These are phyloP conservation scores for Exophiala aquamarina DNA, from an alignment of 2,329 filamentous ascomycete genomes.

Conservation along the genomic window DNA sequence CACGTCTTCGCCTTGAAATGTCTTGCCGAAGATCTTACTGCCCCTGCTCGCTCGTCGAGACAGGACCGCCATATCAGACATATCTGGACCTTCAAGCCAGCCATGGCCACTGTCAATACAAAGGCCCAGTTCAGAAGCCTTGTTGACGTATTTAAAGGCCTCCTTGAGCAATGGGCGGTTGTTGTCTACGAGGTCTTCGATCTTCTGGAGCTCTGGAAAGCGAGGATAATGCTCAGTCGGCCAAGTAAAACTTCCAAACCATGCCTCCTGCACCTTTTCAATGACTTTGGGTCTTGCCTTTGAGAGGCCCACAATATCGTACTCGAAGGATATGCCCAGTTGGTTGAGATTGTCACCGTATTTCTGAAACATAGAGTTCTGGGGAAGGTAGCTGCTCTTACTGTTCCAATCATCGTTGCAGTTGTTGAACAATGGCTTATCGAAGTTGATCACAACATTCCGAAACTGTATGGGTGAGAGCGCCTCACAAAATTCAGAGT, in stretches of 20 bases:
- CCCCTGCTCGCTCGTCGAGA: constrained; percentile 40
- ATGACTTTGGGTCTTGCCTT: constrained; percentile 57
- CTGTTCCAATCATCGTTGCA: constrained; percentile 29
- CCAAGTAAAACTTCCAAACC: constrained; percentile 68
- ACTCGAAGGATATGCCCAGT: constrained; percentile 68
- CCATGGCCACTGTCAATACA: constrained; percentile 68
- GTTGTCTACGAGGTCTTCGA: constrained; percentile 62
- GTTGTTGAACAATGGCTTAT: constrained; percentile 55
- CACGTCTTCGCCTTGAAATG: constrained; percentile 37
- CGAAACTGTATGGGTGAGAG: constrained; percentile 60
- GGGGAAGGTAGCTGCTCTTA: constrained; percentile 37
- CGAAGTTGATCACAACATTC: constrained; percentile 66
- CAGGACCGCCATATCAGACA: constrained; percentile 49
- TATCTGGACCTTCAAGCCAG: constrained; percentile 64
- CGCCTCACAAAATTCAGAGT: constrained; percentile 58
- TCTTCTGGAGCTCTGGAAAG: constrained; percentile 58
- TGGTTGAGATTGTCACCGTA: constrained; percentile 61
- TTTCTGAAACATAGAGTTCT: constrained; percentile 59
- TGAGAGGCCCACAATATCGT: constrained; percentile 48
- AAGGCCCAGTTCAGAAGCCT: constrained; percentile 63
- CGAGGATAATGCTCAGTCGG: constrained; percentile 60
- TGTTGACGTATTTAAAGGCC: constrained; percentile 57
- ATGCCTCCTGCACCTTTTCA: constrained; percentile 56
- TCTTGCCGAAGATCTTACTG: constrained; percentile 48
- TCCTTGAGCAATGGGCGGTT: constrained; percentile 32